These are phyloP conservation scores for Russula emetica DNA, from an alignment of 768 basidiomycete genomes.

Conservation along the genomic window DNA sequence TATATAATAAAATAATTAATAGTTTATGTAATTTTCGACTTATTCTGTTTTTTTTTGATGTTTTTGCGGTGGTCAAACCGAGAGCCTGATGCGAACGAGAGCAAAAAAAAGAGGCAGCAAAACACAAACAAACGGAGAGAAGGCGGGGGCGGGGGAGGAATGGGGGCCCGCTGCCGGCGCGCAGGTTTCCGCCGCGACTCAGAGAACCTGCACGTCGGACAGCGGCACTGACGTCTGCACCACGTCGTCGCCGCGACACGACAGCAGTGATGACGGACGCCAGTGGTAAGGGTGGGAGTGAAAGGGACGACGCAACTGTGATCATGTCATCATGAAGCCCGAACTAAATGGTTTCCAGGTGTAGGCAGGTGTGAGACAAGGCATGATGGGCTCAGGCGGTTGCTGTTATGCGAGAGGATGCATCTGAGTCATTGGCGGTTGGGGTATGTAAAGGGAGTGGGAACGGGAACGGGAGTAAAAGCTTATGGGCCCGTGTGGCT, in stretches of 20 bases:
- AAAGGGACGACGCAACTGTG: constrained; percentile 9
- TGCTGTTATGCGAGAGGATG: neutral
- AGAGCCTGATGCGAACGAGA: neutral
- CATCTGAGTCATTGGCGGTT: neutral
- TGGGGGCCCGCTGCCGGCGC: constrained; percentile 6
- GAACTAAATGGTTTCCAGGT: neutral
- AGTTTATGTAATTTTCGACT: neutral
- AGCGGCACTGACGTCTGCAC: constrained; percentile 10
- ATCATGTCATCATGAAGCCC: constrained; percentile 1
- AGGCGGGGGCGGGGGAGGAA: neutral
- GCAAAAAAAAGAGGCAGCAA: neutral
- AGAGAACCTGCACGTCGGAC: constrained; percentile 8
- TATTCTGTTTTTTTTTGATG: neutral
- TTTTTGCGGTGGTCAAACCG: neutral
- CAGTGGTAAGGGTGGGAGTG: neutral
- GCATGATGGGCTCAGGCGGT: too few species aligned
- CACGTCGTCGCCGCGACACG: constrained; percentile 22
- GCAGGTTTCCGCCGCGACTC: constrained; percentile 20
- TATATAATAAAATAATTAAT: neutral
- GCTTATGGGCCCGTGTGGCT: neutral
- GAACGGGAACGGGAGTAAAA: neutral
- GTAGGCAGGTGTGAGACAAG: neutral
- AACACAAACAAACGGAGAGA: neutral
- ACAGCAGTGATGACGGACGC: constrained; percentile 11
- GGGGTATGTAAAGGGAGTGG: neutral